These are phyloP conservation scores for Mycena vitilis DNA, from an alignment of 768 basidiomycete species.

Conservation along the genomic window DNA sequence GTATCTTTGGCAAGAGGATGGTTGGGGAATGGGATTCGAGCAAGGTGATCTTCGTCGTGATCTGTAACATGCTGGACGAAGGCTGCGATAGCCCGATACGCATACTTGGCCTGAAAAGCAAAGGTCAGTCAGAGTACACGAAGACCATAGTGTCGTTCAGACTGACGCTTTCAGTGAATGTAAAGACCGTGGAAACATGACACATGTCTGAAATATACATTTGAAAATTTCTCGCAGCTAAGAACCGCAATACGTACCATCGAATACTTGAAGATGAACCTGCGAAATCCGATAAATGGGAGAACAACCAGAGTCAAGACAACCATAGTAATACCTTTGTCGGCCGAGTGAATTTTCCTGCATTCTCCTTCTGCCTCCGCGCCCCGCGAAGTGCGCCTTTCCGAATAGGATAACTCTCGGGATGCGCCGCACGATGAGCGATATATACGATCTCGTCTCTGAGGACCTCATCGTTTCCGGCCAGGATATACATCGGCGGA, in stretches of 20 bases:
- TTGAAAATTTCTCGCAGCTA: not conserved
- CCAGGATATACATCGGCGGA: constrained; percentile 78
- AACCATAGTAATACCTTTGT: constrained; percentile 62
- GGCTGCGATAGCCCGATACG: constrained; percentile 67
- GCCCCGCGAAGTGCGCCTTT: constrained; percentile 60
- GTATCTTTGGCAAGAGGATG: constrained; percentile 43
- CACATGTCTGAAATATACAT: constrained; percentile 63
- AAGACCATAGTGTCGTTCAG: not conserved
- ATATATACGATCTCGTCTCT: constrained; percentile 83
- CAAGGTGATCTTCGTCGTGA: constrained; percentile 49
- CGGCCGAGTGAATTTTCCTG: constrained; percentile 59
- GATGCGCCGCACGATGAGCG: constrained; percentile 85
- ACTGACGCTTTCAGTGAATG: constrained; percentile 68
- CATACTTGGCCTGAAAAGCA: constrained; percentile 62
- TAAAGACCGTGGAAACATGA: constrained; percentile 81
- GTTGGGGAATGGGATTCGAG: constrained; percentile 60
- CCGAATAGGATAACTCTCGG: constrained; percentile 70
- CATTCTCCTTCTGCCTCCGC: constrained; percentile 63
- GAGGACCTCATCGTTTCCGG: constrained; percentile 79
- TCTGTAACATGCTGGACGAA: constrained; percentile 67
- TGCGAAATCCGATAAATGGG: constrained; percentile 37
- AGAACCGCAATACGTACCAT: constrained; percentile 58
- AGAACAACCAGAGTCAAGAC: not conserved
- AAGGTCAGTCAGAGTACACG: constrained; percentile 1
- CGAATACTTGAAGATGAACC: constrained; percentile 83